phyloP scores from a whole-genome alignment of 2,329 filamentous ascomycete species.

The Fusarium coicis region DNA sequence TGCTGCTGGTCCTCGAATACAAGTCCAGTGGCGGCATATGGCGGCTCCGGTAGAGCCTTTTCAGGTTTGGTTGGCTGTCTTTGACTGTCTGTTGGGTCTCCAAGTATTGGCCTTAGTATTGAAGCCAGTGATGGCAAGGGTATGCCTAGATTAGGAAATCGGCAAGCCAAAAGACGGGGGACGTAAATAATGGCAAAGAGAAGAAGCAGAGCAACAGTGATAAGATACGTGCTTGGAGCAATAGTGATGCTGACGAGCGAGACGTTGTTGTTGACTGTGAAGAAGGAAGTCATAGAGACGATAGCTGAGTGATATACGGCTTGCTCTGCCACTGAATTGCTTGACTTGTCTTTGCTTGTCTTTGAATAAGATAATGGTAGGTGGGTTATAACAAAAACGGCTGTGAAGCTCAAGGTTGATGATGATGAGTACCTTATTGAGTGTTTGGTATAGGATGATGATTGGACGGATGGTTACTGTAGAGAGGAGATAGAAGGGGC shows the following conservation, averaged over 20 bases:
- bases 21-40: slow-evolving; percentile 41
- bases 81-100: slow-evolving; percentile 18
- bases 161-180: slow-evolving; percentile 48
- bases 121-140: slow-evolving; percentile 43
- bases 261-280: slow-evolving; percentile 71
- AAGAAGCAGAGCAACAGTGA: slow-evolving; percentile 60
- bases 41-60: slow-evolving; percentile 44
- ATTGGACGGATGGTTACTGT: not conserved
- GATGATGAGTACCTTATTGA: slow-evolving; percentile 1
- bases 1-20: slow-evolving; percentile 50
- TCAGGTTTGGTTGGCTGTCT: slow-evolving; percentile 20
- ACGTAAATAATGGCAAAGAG: slow-evolving; percentile 64
- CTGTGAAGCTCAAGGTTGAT: not conserved
- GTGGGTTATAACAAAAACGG: not conserved
- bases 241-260: slow-evolving; percentile 69
- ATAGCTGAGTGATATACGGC: slow-evolving; percentile 18
- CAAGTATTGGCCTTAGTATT: slow-evolving; percentile 31
- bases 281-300: slow-evolving; percentile 65
- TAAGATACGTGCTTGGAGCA: slow-evolving; percentile 67
- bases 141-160: slow-evolving; percentile 51
- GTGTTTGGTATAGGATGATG: slow-evolving; percentile 1
- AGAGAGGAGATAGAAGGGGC: slow-evolving; percentile 3
- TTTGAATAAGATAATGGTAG: not conserved
- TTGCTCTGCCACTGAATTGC: slow-evolving; percentile 7
- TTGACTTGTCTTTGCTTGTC: slow-evolving; percentile 11